Conservation (phyloP, 1,139 yeast genomes). For the Nakaseomyces bracarensis region DNA sequence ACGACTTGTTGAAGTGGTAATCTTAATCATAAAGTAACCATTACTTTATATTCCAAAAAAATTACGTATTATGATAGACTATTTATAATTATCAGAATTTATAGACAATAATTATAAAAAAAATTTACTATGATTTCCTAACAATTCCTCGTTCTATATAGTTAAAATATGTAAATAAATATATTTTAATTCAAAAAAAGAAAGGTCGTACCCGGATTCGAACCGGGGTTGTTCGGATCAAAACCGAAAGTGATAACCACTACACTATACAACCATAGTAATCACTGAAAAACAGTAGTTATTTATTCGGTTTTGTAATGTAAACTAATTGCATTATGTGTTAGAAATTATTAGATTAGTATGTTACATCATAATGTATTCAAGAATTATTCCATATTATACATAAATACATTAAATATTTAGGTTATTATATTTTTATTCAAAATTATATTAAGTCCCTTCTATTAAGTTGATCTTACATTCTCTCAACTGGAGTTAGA, state of each 20-base stretch:
- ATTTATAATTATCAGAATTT: neutral
- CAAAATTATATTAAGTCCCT: no score
- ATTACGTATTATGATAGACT: neutral
- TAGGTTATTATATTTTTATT: no score
- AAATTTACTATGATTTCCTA: neutral
- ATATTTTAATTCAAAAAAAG: slow-evolving; percentile 26
- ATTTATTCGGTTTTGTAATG: no score
- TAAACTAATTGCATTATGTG: no score
- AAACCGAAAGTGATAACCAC: slow-evolving; percentile 62
- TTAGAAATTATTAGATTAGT: no score
- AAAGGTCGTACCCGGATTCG: slow-evolving; percentile 90
- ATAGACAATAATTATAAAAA: neutral
- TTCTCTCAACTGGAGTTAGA: slow-evolving; percentile 95
- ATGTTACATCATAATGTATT: no score
- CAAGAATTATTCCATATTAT: no score
- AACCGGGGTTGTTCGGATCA: slow-evolving; percentile 88
- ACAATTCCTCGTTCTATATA: neutral
- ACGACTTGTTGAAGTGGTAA: slow-evolving; percentile 31
- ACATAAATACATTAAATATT: no score
- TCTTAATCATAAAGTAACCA: neutral
- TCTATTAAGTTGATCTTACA: slow-evolving; percentile 55
- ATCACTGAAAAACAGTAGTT: slow-evolving; percentile 1
- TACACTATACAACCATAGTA: slow-evolving; percentile 40
- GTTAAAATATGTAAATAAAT: neutral
- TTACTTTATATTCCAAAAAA: no score